Base-by-base conservation (phyloP, 1,284 basidiomycete genomes). In the Malassezia pachydermatis region DNA sequence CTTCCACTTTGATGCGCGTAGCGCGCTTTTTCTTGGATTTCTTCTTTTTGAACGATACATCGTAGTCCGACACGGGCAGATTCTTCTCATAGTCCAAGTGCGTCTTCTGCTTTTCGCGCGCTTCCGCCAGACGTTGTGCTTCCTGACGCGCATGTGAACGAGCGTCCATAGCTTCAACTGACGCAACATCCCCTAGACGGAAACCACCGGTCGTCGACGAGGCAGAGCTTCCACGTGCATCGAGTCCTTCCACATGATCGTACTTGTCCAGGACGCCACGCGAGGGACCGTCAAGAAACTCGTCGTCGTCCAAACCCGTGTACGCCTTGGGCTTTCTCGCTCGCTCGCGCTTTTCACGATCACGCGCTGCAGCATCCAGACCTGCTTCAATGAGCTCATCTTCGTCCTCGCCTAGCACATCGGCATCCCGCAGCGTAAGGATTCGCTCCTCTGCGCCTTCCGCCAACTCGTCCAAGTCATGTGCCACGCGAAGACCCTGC, bases 371-470 rank as follows among this genome's bases (percentile, higher is more conserved):
- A 69, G 94, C 88, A 0, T 86, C 87, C 76, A 96, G 79, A 60
- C 89, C 86, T 40, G 92, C 77, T 63, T 98, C 95, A 74, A 94
- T 86, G 16, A 98, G 78, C 73, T 95, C 92, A 74, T 98, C 94
- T 81, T 98, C 94, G 86, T 52, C 63, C 83, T 87, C 88, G 77
- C 94, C 89, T 25, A 98, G 81, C 47, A 99, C 84, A 29, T 85
- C 81, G 63, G 83, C 84, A 71, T 99, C 94, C 78, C 92, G 90
- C 65, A 99, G 77, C 1, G 94, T 99, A 59, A 99, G 82, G 75
- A 98, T 86, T 55, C 83, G 81, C 60, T 88, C 89, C 73, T 94
- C 85, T 14, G 44, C 34, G 59, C 94, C 92, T 72, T 89, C 88
- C 54, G 80, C 84, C 13, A 71, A 58, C 17, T 66, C 67, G 52